These are phyloP conservation scores for Coemansia biformis DNA, from an alignment of 192 early-diverging fungal species.

Conservation along the genomic window DNA sequence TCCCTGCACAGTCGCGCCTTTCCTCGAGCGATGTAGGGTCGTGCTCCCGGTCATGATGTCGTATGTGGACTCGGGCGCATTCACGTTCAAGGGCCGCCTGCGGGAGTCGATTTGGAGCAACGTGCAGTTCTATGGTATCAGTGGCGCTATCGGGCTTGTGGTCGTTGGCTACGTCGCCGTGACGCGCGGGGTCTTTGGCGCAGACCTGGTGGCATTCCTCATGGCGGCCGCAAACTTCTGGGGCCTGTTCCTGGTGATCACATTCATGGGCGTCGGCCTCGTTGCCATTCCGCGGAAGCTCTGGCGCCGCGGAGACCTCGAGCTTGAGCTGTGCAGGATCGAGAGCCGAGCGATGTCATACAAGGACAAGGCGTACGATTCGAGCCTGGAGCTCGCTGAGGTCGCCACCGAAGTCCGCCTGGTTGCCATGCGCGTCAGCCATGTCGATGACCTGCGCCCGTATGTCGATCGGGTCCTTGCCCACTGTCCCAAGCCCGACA, in stretches of 20 bases:
- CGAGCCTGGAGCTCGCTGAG: conserved; percentile 74
- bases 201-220: conserved; percentile 64
- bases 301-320: conserved; percentile 69
- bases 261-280: conserved; percentile 90
- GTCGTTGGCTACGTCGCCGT: conserved; percentile 71
- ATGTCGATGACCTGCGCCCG: conserved; percentile 52
- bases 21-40: conserved; percentile 13
- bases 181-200: conserved; percentile 49
- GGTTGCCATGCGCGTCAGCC: conserved; percentile 28
- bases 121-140: conserved; percentile 71
- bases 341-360: conserved; percentile 60
- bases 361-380: conserved; percentile 80
- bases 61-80: conserved; percentile 84
- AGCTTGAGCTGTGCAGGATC: conserved; percentile 58
- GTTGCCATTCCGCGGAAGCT: conserved; percentile 82
- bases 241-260: conserved; percentile 81
- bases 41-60: conserved; percentile 78
- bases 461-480: conserved; percentile 62
- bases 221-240: conserved; percentile 95
- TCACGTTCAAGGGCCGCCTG: conserved; percentile 62
- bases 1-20: no score
- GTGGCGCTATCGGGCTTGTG: conserved; percentile 62
- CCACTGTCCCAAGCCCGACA: conserved; percentile 37
- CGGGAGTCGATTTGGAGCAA: conserved; percentile 75
- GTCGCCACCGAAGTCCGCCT: conserved; percentile 34